Evolutionary conservation across 2,329 filamentous ascomycete species (phyloP).

Genomic region (Cordyceps fumosorosea): DNA sequence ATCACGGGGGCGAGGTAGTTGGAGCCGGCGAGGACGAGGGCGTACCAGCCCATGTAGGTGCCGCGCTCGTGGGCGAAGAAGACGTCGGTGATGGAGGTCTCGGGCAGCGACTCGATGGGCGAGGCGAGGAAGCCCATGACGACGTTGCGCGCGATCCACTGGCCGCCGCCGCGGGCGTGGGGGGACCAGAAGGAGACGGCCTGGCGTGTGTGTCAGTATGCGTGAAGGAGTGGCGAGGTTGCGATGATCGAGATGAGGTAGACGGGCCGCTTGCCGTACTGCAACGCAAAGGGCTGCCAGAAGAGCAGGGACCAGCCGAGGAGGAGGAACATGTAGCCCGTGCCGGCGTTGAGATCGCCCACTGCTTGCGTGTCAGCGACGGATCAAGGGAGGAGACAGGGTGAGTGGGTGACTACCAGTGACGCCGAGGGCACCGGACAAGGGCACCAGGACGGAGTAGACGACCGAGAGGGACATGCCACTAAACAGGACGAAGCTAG

Average conservation of each 20-base stretch:
- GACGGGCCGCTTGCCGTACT: conserved; percentile 36
- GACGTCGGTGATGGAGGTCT: conserved; percentile 37
- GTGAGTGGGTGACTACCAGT: conserved; percentile 13
- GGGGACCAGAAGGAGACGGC: conserved; percentile 26
- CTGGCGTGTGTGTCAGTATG: neutral
- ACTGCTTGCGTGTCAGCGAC: conserved; percentile 12
- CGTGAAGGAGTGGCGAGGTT: neutral
- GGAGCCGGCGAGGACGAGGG: conserved; percentile 30
- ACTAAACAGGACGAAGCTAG: conserved; percentile 31
- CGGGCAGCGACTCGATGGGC: conserved; percentile 40
- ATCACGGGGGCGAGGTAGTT: conserved; percentile 40
- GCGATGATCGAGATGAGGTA: conserved; percentile 30
- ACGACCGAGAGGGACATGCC: conserved; percentile 34
- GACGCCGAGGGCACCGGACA: conserved; percentile 26
- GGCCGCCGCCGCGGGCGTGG: conserved; percentile 30
- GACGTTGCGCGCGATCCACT: conserved; percentile 40
- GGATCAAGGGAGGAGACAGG: neutral
- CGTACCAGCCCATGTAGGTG: conserved; percentile 37
- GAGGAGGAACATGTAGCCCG: conserved; percentile 37
- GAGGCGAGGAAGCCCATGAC: conserved; percentile 37
- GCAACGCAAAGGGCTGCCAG: conserved; percentile 41
- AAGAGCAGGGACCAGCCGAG: conserved; percentile 38
- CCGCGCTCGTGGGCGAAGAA: conserved; percentile 37
- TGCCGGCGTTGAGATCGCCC: conserved; percentile 31
- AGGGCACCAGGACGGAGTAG: conserved; percentile 32